Base-by-base conservation (phyloP, 1,284 basidiomycete genomes). In the Meira miltonrushii region DNA sequence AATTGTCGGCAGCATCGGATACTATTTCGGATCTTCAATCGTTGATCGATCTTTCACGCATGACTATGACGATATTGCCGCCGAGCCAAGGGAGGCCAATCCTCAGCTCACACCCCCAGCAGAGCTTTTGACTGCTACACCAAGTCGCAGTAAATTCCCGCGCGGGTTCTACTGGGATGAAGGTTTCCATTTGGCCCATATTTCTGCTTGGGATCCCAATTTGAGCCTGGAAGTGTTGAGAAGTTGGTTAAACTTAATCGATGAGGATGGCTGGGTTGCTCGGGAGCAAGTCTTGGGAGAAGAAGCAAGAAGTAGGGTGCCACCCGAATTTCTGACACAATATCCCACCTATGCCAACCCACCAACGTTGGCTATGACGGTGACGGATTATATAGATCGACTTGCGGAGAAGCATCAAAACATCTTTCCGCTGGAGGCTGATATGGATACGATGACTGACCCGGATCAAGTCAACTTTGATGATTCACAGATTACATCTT, bases 91-190 rank as follows among this genome's bases (percentile, higher is more conserved):
- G 15, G 54, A 66, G 51, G 57, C 62, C 23, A 87, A 86, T 17
- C 84, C 89, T 4, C 83, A 82, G 54, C 71, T 90, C 60, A 89
- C 88, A 6, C 86, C 88, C 49, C 86, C 88, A 8, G 57, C 40
- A 12, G 84, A 85, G 28, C 80, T 96, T n/a, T 81, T 94, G 64
- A 93, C 92, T 6, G 92, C 90, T 0, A 96, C 92, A 0, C 92
- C 92, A 1, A 92, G 90, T 76, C 84, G 93, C 51, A 92, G 89
- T 68, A 93, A 95, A 82, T 96, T 96, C 82, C 92, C 92, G 1
- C 84, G 92, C 77, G 92, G 92, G 21, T 96, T 96, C 78, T 96
- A 96, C 79, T 96, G 92, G 90, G 92, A 96, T 75, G 92, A 96
- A 80, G 92, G 92, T 1, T 96, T 96, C 82, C 93, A 96, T 78